Evolutionary conservation across 306 rosid genomes (phyloP), one percentile per base, ranked within the genome.

Genomic region (Senna tora): DNA sequence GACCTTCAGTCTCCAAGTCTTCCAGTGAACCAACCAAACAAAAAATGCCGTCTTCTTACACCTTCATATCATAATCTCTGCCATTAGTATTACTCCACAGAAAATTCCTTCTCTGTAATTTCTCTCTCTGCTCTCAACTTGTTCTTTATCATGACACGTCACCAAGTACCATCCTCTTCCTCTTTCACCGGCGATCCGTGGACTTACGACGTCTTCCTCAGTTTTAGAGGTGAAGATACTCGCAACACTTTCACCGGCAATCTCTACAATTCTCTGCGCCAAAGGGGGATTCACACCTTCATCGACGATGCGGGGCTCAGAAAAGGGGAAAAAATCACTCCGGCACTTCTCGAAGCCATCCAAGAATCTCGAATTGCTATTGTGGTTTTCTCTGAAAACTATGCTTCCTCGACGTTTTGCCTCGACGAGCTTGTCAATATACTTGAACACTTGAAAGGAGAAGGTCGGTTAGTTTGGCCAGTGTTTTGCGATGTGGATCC

Each of bases 361-460:
- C 6, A 58, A 16, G 50, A 39, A 7, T 75, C 80, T 2, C 34
- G 80, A 53, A 67, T 46, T 13, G 69, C 55, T 2, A 75, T 75
- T 2, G 0, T 22, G 11, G 63, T 75, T 1, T 33, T 75, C 34
- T 75, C 69, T 2, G 9, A 34, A 14, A 16, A 59, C 34, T 76
- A 69, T 59, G 56, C 64, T 3, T 49, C 36, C 57, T 69, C 80
- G 0, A 13, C 79, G 0, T 53, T n/a, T 45, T 77, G 77, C 12
- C 67, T 77, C 6, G 62, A 71, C n/a, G 81, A 71, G 43, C 77
- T 77, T 64, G 67, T 7, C 7, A 19, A 45, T 0, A 78, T 78
- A 22, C 4, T 65, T 19, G 9, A 65, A 1, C 30, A 9, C 17
- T 2, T 25, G 3, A 7, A 19, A 9, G 15, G 3, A 0, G 65